phyloP scores from a whole-genome alignment of 1,284 basidiomycete genomes.

The Malassezia equina region DNA sequence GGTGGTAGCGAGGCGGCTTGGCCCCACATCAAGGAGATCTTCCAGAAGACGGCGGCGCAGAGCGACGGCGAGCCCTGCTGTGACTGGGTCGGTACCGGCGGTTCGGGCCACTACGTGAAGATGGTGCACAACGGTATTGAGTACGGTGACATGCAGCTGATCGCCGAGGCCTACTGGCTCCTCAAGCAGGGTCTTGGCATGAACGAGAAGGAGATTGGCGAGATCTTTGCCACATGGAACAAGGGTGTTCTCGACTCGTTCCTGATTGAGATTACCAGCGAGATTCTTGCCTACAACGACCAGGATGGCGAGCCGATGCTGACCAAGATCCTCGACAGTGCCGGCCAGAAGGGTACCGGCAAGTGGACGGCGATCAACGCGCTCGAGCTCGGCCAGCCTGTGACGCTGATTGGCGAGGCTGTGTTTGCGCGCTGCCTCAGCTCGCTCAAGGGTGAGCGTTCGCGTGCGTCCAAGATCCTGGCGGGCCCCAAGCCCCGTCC shows the following conservation, averaged over 20 bases:
- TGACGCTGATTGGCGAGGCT: slow-evolving; percentile 97
- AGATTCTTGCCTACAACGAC: slow-evolving; percentile 59
- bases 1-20: slow-evolving; percentile 89
- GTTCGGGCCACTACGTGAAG: slow-evolving; percentile 90
- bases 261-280: slow-evolving; percentile 74
- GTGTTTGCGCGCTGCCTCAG: slow-evolving; percentile 98
- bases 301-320: slow-evolving; percentile 83
- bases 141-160: slow-evolving; percentile 99
- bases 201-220: slow-evolving; percentile 41
- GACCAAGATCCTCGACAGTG: slow-evolving; percentile 70
- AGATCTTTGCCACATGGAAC: slow-evolving; percentile 64
- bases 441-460: slow-evolving; percentile 92
- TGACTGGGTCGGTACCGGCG: slow-evolving; percentile 97
- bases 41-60: slow-evolving; percentile 95
- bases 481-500: slow-evolving; percentile 77
- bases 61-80: slow-evolving; percentile 93
- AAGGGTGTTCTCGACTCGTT: slow-evolving; percentile 98
- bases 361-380: slow-evolving; percentile 99
- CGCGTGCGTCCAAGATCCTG: slow-evolving; percentile 80
- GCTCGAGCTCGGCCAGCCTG: slow-evolving; percentile 76
- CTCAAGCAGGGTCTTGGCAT: slow-evolving; percentile 90
- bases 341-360: slow-evolving; percentile 98
- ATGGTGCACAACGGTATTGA: slow-evolving; percentile 92
- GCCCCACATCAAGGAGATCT: slow-evolving; percentile 94
- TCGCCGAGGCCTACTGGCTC: slow-evolving; percentile 75